A percentile compares a stretch with the other conserved stretches of the same genome.
These are phyloP conservation scores for Physaria fendleri DNA, from an alignment of 345 rosid species.

Conservation along the genomic window DNA sequence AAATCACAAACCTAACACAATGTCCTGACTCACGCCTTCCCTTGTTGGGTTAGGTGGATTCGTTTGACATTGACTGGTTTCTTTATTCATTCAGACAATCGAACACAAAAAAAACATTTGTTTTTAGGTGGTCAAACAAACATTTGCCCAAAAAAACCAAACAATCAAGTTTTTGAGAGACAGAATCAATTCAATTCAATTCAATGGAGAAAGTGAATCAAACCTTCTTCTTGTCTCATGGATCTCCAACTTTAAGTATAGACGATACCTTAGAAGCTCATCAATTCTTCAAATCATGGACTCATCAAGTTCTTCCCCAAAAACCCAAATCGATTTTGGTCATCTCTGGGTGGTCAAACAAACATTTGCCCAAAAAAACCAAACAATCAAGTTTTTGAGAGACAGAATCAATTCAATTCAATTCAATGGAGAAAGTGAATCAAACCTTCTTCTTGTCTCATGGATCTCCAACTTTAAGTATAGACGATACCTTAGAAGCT, in stretches of 20 bases:
- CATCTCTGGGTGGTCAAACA: no score
- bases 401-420: no score
- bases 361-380: background rate
- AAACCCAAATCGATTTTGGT: constrained; percentile 66
- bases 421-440: constrained; percentile 26
- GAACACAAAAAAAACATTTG: no score
- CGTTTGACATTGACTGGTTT: no score
- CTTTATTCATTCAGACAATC: no score
- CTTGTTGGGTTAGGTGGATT: no score
- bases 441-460: constrained; percentile 69
- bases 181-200: no score
- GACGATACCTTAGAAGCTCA: constrained; percentile 65
- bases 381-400: background rate
- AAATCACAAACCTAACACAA: no score
- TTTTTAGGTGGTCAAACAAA: no score
- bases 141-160: background rate
- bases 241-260: constrained; percentile 69
- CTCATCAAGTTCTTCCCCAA: constrained; percentile 24
- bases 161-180: background rate
- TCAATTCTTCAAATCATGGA: constrained; percentile 68
- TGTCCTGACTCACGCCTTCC: no score
- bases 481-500: constrained; percentile 60
- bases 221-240: constrained; percentile 70
- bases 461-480: constrained; percentile 73
- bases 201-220: constrained; percentile 34